Percentiles rank a stretch among this genome's conserved stretches.
Evolutionary conservation across 495 filamentous ascomycete genomes (phyloP).

Genomic region (Penicillium fimorum): DNA sequence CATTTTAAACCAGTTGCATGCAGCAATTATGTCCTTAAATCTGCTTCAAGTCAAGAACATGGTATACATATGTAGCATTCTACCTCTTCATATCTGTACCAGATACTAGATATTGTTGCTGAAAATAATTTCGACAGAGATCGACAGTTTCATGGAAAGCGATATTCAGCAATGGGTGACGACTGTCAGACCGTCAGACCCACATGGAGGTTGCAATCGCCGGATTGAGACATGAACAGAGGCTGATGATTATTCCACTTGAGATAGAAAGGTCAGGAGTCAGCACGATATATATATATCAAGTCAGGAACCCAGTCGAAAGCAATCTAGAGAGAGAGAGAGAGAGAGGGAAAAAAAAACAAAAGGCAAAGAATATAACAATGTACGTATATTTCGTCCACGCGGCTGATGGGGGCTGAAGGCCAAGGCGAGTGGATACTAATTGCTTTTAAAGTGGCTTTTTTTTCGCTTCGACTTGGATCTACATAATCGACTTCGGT

Average conservation of each 20-base stretch:
- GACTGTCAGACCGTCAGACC: slow-evolving; percentile 5
- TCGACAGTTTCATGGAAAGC: slow-evolving; percentile 6
- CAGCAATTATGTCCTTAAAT: background rate
- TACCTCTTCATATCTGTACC: too few species aligned
- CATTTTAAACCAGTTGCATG: background rate
- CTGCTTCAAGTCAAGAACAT: background rate
- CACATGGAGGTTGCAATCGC: slow-evolving; percentile 11
- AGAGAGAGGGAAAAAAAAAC: too few species aligned
- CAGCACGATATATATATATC: background rate
- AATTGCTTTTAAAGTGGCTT: slow-evolving; percentile 4
- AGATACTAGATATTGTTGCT: too few species aligned
- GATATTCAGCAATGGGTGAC: slow-evolving; percentile 2
- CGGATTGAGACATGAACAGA: background rate
- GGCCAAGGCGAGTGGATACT: slow-evolving; percentile 8
- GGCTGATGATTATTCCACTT: background rate
- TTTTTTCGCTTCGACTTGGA: background rate
- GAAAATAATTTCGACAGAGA: background rate
- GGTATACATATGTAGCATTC: too few species aligned
- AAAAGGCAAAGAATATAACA: background rate
- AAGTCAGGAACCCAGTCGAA: background rate
- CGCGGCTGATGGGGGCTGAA: slow-evolving; percentile 7
- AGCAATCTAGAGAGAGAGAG: too few species aligned
- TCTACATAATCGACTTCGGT: background rate
- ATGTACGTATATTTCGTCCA: background rate
- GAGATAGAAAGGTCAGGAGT: background rate